These are phyloP conservation scores for Cyathus striatus DNA, from an alignment of 768 basidiomycete species.

Conservation along the genomic window DNA sequence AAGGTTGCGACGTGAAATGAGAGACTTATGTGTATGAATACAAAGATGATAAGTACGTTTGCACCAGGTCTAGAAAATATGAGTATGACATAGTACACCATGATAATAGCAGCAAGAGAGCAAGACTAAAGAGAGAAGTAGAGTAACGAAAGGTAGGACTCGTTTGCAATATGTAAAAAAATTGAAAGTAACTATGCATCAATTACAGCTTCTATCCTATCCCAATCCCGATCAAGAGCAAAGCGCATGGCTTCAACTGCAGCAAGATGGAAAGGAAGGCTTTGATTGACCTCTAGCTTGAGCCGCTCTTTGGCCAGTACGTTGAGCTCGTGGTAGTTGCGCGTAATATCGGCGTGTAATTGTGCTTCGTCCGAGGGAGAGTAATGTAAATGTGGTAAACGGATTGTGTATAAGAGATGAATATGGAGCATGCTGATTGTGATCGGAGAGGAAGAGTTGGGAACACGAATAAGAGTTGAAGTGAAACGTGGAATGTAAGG, in stretches of 20 bases:
- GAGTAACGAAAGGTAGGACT: conserved; percentile 7
- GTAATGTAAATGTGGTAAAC: conserved; percentile 26
- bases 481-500: conserved; percentile 52
- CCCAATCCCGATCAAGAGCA: conserved; percentile 32
- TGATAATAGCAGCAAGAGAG: neutral
- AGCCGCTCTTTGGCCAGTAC: conserved; percentile 50
- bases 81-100: neutral
- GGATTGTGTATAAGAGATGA: conserved; percentile 51
- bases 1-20: neutral
- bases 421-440: conserved; percentile 52
- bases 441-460: conserved; percentile 35
- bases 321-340: conserved; percentile 65
- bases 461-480: conserved; percentile 53
- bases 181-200: conserved; percentile 15
- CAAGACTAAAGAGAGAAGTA: neutral
- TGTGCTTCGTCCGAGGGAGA: conserved; percentile 18
- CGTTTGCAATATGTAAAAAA: too few species aligned
- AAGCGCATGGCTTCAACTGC: conserved; percentile 61
- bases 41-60: neutral
- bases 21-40: neutral
- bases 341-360: conserved; percentile 52
- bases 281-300: conserved; percentile 43
- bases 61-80: neutral
- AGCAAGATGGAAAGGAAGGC: conserved; percentile 70
- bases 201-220: conserved; percentile 9